Evolutionary conservation across 2,329 filamentous ascomycete species (phyloP).

Genomic region (Pseudocercospora pini-densiflorae): DNA sequence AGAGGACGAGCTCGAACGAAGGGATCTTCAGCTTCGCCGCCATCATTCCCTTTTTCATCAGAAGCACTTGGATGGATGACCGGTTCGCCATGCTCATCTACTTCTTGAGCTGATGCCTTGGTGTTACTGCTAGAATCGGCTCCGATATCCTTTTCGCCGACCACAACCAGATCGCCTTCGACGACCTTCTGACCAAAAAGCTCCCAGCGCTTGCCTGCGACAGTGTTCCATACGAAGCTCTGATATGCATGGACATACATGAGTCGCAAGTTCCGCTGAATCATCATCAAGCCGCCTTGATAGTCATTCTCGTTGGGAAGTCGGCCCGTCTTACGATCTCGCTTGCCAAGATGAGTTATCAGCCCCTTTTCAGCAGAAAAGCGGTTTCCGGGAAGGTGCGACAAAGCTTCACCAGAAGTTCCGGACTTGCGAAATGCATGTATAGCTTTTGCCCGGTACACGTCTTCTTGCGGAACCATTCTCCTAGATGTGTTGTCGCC

Average conservation of each 20-base stretch:
- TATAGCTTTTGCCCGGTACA: slow-evolving; percentile 77
- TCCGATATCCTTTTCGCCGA: slow-evolving; percentile 58
- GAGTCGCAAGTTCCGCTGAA: slow-evolving; percentile 79
- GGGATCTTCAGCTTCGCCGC: slow-evolving; percentile 60
- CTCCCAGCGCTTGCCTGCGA: slow-evolving; percentile 79
- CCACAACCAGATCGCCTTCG: slow-evolving; percentile 81
- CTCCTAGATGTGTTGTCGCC: slow-evolving; percentile 10
- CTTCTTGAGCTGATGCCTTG: slow-evolving; percentile 43
- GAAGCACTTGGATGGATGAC: slow-evolving; percentile 61
- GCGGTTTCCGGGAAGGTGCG: slow-evolving; percentile 70
- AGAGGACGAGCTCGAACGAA: slow-evolving; percentile 75
- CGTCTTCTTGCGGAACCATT: slow-evolving; percentile 72
- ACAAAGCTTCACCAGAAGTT: slow-evolving; percentile 58
- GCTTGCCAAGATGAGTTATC: slow-evolving; percentile 71
- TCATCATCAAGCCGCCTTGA: slow-evolving; percentile 77
- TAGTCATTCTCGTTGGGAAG: slow-evolving; percentile 67
- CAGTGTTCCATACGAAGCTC: slow-evolving; percentile 90
- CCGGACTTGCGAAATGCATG: slow-evolving; percentile 69
- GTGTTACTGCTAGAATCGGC: slow-evolving; percentile 44
- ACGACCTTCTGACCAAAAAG: slow-evolving; percentile 74
- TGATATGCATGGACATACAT: slow-evolving; percentile 99
- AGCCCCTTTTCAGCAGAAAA: slow-evolving; percentile 81
- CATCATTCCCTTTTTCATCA: slow-evolving; percentile 13
- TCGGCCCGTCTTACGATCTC: slow-evolving; percentile 50
- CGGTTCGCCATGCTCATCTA: slow-evolving; percentile 67